Percentiles rank a stretch among this genome's conserved stretches.
Conservation (phyloP, 495 filamentous ascomycete genomes). For the Pyronema domesticum region DNA sequence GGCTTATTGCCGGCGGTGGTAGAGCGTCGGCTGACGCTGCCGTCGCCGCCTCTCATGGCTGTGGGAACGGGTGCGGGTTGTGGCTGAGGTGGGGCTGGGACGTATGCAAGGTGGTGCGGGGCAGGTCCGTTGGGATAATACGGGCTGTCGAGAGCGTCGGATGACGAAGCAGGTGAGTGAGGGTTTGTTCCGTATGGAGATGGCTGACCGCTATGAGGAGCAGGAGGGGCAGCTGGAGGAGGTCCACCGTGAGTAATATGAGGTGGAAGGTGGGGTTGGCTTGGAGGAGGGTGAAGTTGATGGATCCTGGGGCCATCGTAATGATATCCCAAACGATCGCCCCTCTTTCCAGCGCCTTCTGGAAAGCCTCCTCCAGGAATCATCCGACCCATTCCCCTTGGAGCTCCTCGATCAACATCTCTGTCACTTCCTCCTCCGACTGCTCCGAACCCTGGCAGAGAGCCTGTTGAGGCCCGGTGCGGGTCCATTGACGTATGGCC, state of each 20-base stretch:
- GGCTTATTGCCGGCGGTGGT: background rate
- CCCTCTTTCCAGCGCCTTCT: constrained; percentile 2
- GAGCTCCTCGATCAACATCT: background rate
- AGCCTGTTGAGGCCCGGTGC: constrained; percentile 18
- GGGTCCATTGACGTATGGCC: constrained; percentile 9
- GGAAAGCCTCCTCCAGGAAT: background rate
- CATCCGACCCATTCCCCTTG: constrained; percentile 1
- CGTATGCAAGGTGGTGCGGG: constrained; percentile 6
- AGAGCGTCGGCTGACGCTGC: background rate
- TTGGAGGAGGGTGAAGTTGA: background rate
- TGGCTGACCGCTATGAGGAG: constrained; percentile 7
- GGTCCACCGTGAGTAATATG: background rate
- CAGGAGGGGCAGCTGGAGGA: constrained; percentile 12
- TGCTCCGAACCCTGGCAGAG: constrained; percentile 1
- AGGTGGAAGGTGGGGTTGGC: constrained; percentile 5
- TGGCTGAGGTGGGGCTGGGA: constrained; percentile 12
- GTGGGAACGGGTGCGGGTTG: constrained; percentile 3
- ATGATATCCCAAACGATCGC: background rate
- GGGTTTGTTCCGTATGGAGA: constrained; percentile 11
- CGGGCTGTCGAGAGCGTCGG: constrained; percentile 8
- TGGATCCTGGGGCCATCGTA: background rate
- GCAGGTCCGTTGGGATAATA: constrained; percentile 6
- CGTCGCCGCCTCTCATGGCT: constrained; percentile 5
- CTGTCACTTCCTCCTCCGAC: background rate
- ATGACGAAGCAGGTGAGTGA: constrained; percentile 17